Evolutionary conservation across 805 yeast species (phyloP).

Genomic region (Ogataea salicorniae): DNA sequence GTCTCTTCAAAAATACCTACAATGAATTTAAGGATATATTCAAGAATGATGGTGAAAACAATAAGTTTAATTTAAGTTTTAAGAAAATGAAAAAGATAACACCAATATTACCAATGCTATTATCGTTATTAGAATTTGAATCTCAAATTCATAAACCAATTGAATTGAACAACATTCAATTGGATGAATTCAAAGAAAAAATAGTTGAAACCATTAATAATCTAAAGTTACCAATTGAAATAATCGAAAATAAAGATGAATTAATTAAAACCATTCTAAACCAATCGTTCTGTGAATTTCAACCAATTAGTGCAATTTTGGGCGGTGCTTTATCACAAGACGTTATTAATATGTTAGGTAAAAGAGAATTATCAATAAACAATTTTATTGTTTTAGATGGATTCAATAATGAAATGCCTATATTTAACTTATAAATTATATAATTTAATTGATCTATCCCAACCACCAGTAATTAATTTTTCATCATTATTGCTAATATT

Average conservation of each 20-base stretch:
- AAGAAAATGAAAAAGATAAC: slow-evolving; percentile 45
- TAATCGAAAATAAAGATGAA: slow-evolving; percentile 32
- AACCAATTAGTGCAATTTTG: slow-evolving; percentile 79
- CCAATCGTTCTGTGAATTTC: slow-evolving; percentile 60
- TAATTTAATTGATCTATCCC: slow-evolving; percentile 77
- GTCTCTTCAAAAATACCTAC: slow-evolving; percentile 34
- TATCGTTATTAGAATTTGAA: slow-evolving; percentile 50
- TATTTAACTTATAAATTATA: slow-evolving; percentile 45
- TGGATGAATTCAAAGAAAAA: slow-evolving; percentile 25
- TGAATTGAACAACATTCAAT: slow-evolving; percentile 18
- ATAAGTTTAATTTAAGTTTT: slow-evolving; percentile 21
- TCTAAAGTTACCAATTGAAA: slow-evolving; percentile 42
- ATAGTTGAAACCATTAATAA: slow-evolving; percentile 30
- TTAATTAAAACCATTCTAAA: slow-evolving; percentile 36
- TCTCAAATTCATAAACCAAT: slow-evolving; percentile 21
- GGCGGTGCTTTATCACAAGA: slow-evolving; percentile 94
- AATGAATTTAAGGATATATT: slow-evolving; percentile 34
- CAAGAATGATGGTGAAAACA: slow-evolving; percentile 29
- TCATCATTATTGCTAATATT: slow-evolving; percentile 45
- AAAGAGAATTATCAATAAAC: slow-evolving; percentile 74
- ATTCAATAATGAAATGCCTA: slow-evolving; percentile 65
- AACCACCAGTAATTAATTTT: slow-evolving; percentile 59
- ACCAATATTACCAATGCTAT: slow-evolving; percentile 53
- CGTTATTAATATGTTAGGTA: slow-evolving; percentile 73
- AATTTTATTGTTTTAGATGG: slow-evolving; percentile 80